Conservation (phyloP, 2,329 filamentous ascomycete species). For the Colletotrichum salicis region DNA sequence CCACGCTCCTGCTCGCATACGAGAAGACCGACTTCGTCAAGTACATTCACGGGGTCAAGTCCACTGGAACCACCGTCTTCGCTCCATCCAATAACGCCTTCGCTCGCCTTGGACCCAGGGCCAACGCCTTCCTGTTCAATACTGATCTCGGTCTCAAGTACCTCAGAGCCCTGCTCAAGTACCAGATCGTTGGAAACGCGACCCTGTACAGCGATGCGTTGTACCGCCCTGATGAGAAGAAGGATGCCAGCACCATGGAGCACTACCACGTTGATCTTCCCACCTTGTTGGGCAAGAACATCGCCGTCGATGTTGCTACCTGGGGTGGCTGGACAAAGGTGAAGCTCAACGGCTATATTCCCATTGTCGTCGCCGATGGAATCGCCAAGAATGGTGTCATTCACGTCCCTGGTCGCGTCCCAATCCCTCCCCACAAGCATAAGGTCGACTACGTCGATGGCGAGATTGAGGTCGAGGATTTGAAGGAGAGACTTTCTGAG, state of each 20-base stretch:
- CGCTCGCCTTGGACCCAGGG: conserved; percentile 73
- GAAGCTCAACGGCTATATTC: conserved; percentile 78
- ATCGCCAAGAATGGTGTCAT: conserved; percentile 84
- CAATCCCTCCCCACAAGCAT: conserved; percentile 78
- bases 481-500: conserved; percentile 65
- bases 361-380: conserved; percentile 75
- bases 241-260: conserved; percentile 49
- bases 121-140: conserved; percentile 88
- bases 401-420: conserved; percentile 77
- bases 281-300: conserved; percentile 74
- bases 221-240: conserved; percentile 62
- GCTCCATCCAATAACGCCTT: conserved; percentile 87
- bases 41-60: conserved; percentile 64
- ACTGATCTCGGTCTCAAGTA: conserved; percentile 78
- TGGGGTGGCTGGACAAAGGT: conserved; percentile 77
- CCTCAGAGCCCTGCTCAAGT: conserved; percentile 80
- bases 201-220: conserved; percentile 87
- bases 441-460: conserved; percentile 49
- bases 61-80: conserved; percentile 79
- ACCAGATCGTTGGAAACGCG: conserved; percentile 78
- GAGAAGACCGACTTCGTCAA: conserved; percentile 77
- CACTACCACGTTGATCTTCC: conserved; percentile 77
- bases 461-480: conserved; percentile 68
- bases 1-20: conserved; percentile 79
- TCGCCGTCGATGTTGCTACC: conserved; percentile 77